Evolutionary conservation across 768 basidiomycete genomes (phyloP), one percentile per base, ranked within the genome.

Genomic region (Lyophyllum semitale): DNA sequence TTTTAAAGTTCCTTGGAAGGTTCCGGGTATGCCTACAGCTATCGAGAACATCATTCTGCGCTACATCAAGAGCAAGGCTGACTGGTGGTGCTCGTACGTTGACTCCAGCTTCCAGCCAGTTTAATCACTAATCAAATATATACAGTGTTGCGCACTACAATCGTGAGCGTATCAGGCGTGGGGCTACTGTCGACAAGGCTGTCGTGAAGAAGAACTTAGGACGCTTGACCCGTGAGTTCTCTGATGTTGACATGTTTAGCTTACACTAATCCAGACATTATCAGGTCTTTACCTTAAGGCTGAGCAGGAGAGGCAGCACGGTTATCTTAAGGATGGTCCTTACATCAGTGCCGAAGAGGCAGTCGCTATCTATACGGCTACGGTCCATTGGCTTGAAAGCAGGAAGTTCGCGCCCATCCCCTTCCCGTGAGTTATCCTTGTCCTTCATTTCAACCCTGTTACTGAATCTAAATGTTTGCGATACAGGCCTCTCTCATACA

Each of bases 121-220:
- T 48, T 22, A 20, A 40, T 43, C 51, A 26, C 58, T 44, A 55
- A 45, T 50, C 30, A n/a, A n/a, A 37, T 58, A 29, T 33, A 45
- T 49, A 8, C 58, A 89, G 87, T 9, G 95, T 97, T 60, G 95
- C 96, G 8, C 96, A 99, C 70, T 98, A 96, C 75, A 98, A 98
- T 68, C 93, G 95, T 49, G 95, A 95, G 67, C 93, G 96, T 77
- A 98, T 98, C 59, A 85, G 95, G 38, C 90, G 96, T 62, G 96
- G 95, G 55, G 95, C 95, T 4, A 96, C 95, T 6, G 95, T 95
- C 62, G 95, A 96, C 73, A 99, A 99, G 73, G 96, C 96, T 4
- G 96, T 99, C 42, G 94, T 96, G 15, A 96, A 98, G 81, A 98
- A 99, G 85, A 99, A 99, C 71, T 77, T 99, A 38, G 97, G 97